Base-by-base conservation (phyloP, 2,329 filamentous ascomycete genomes). In the Hypoxylon sp. region DNA sequence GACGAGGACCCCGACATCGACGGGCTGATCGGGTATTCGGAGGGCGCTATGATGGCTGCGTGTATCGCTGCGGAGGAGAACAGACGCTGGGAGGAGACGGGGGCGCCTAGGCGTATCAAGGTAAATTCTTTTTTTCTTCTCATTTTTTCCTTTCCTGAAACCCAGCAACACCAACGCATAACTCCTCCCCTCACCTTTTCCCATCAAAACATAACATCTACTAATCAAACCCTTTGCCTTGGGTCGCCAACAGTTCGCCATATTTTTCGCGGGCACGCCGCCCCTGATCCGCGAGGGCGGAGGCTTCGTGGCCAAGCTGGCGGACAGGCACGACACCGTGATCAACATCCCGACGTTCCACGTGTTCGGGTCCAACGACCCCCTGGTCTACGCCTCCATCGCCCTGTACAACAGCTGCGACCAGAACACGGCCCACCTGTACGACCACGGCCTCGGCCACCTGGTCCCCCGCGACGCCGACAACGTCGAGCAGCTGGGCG, bases 371-470 rank as follows among this genome's bases (percentile, higher is more conserved):
- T 74, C 74, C 41, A 71, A 68, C 70, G 82, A 85, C 69, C 82
- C 82, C 1, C 84, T 83, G 65, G 71, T 82, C 1, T 73, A 79
- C 30, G 81, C 81, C 0, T 78, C 80, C 0, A 77, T 83, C 60
- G 81, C 81, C 1, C 70, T 84, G 19, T 83, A 79, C 71, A 84
- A 84, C 69, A 74, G 84, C 20, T 85, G 81, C 70, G 78, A 83
- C 47, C 76, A 74, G 13, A 79, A 82, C 54, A 75, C 71, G 1
- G 80, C 81, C 0, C 70, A 75, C 20, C 73, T 85, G 56, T 84
- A 83, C 58, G 82, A 85, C 70, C 81, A 83, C 62, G 82, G 81
- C 13, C 80, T 82, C 52, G 82, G 82, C 0, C 83, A 85, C 69
- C 81, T 80, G 5, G 77, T 85, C 8, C 82, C 82, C 0, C 73